Evolutionary conservation across 2,329 filamentous ascomycete species (phyloP).

Genomic region (Teratosphaeria pseudoeucalypti): DNA sequence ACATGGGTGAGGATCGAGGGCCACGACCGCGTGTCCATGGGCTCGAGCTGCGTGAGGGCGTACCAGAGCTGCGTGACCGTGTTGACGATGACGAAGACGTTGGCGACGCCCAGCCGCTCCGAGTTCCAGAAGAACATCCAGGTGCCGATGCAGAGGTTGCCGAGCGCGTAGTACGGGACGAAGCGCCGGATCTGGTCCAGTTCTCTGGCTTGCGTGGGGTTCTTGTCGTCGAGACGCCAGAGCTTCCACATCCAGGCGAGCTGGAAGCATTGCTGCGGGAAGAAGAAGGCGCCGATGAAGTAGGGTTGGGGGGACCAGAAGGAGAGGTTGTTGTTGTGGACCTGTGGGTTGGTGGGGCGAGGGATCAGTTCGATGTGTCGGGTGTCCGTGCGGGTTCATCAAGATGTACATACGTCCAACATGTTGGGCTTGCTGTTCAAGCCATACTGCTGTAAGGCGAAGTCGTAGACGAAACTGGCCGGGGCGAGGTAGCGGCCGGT

Average conservation of each 20-base stretch:
- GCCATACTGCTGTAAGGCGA: slow-evolving; percentile 50
- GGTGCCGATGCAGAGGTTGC: slow-evolving; percentile 50
- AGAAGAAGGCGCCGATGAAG: slow-evolving; percentile 52
- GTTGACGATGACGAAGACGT: slow-evolving; percentile 48
- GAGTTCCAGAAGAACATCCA: slow-evolving; percentile 56
- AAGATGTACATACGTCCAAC: slow-evolving; percentile 37
- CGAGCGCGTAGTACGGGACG: slow-evolving; percentile 45
- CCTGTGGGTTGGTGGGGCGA: no score
- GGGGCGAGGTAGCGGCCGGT: slow-evolving; percentile 47
- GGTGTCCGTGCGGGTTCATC: not conserved
- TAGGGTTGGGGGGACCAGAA: slow-evolving; percentile 50
- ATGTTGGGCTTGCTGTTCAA: slow-evolving; percentile 48
- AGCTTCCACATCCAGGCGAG: slow-evolving; percentile 48
- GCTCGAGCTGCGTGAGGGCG: slow-evolving; percentile 36
- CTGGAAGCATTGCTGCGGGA: slow-evolving; percentile 50
- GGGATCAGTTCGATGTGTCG: not conserved
- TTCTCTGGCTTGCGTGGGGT: slow-evolving; percentile 32
- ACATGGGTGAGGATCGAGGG: slow-evolving; percentile 48
- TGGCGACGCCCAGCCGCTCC: slow-evolving; percentile 39
- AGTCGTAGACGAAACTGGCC: slow-evolving; percentile 45
- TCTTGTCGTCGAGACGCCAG: slow-evolving; percentile 38
- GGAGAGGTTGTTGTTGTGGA: slow-evolving; percentile 46
- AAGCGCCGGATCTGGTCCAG: slow-evolving; percentile 42
- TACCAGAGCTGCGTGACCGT: slow-evolving; percentile 46
- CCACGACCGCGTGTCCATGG: slow-evolving; percentile 41